Evolutionary conservation across 169 alveolate species (phyloP), one percentile per base, ranked within the genome.

Genomic region (Amoebophrya sp.): DNA sequence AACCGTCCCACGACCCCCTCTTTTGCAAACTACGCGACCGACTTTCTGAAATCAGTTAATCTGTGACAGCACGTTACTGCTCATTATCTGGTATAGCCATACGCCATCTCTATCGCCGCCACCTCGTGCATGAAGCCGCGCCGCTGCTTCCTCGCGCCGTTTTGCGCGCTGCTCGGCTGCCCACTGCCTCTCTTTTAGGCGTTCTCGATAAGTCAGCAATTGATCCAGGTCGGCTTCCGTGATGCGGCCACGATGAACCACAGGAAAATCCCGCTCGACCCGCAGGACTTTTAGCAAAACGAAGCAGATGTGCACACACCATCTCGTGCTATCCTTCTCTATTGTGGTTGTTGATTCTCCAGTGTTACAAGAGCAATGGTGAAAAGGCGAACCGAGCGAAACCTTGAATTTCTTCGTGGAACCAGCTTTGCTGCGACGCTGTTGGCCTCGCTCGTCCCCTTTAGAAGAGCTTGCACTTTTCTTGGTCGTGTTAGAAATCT

Each of bases 111-210:
- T 18, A 47, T 18, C 65, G 65, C 65, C 65, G 18, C 29, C 18
- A 6, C 65, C 29, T 12, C 65, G 6, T 6, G 6, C 18, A 6
- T 47, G 65, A 18, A 47, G 6, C 18, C 65, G 65, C 65, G 6
- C 29, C 83, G n/a, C n/a, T 36, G n/a, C n/a, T 36, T 65, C 83
- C 83, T 65, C 83, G 36, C 83, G 83, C 83, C 83, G 83, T 36
- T 65, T 6, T 36, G 18, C 38, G 39, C n/a, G 18, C 83, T 65
- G 83, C 26, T 65, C 36, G 12, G 10, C 33, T 10, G n/a, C 83
- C 3, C 18, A 65, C 36, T 26, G 2, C 83, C 2, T 18, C 26
- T 65, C 36, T 6, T 18, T 1, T 18, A 12, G 2, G 39, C 2
- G 2, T 6, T 65, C 83, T 65, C 33, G 83, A 36, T 65, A 65